Percentiles rank a stretch among this genome's conserved stretches.
These are phyloP conservation scores for Xylaria multiplex DNA, from an alignment of 2,329 filamentous ascomycete genomes.

Conservation along the genomic window DNA sequence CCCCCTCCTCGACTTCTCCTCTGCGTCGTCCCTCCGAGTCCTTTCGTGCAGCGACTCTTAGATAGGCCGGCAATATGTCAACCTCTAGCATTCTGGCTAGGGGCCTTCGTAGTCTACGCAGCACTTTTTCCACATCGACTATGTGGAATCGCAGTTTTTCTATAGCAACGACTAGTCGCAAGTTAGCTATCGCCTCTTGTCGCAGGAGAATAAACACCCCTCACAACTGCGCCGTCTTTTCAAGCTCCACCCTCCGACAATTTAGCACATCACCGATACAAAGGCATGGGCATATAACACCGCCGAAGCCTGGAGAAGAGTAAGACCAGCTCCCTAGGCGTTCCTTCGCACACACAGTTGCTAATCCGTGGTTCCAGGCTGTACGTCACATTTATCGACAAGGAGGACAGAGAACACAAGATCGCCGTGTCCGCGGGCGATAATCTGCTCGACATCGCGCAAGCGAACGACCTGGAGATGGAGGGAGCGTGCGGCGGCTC, in stretches of 20 bases:
- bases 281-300: conserved; percentile 81
- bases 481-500: conserved; percentile 96
- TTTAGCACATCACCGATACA: conserved; percentile 73
- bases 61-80: conserved; percentile 23
- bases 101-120: conserved; percentile 26
- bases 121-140: conserved; percentile 5
- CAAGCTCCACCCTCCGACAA: conserved; percentile 50
- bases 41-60: conserved; percentile 4
- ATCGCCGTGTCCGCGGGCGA: conserved; percentile 86
- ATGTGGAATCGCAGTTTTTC: conserved; percentile 21
- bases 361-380: conserved; percentile 63
- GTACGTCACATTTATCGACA: conserved; percentile 92
- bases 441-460: conserved; percentile 94
- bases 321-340: conserved; percentile 56
- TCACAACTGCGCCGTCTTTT: conserved; percentile 19
- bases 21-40: neutral
- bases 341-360: conserved; percentile 31
- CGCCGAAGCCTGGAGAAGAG: conserved; percentile 93
- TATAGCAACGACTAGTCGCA: conserved; percentile 12
- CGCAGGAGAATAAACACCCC: conserved; percentile 19
- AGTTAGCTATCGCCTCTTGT: neutral
- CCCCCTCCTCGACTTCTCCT: conserved; percentile 5
- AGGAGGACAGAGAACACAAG: conserved; percentile 79
- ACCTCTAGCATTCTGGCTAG: conserved; percentile 16
- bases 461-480: conserved; percentile 96